Conservation (phyloP, 192 early-diverging fungal species). For the Spizellomyces sp. region DNA sequence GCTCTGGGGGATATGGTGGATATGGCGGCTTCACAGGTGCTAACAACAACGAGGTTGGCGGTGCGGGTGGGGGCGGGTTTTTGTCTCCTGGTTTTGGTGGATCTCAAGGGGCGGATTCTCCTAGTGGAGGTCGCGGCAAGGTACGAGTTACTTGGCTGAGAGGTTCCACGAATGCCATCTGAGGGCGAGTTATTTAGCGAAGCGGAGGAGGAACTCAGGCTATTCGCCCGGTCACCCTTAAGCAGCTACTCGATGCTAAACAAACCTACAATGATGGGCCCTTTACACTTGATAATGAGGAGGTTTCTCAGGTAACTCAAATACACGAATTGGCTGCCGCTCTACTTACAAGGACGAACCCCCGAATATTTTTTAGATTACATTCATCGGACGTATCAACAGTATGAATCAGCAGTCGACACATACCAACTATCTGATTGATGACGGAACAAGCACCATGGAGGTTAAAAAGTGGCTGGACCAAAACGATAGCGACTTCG, state of each 20-base stretch:
- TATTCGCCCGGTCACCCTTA: conserved; percentile 81
- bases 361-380: conserved; percentile 47
- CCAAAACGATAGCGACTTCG: conserved; percentile 38
- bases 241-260: conserved; percentile 62
- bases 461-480: conserved; percentile 70
- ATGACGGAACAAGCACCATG: conserved; percentile 80
- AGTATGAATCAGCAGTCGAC: conserved; percentile 56
- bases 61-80: conserved; percentile 22
- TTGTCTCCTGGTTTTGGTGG: conserved; percentile 10
- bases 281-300: conserved; percentile 44
- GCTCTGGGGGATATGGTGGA: conserved; percentile 6
- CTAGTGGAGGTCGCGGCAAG: conserved; percentile 7
- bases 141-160: not conserved
- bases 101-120: conserved; percentile 10
- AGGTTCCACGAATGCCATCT: not conserved
- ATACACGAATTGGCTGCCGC: no score
- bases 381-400: conserved; percentile 72
- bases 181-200: not conserved
- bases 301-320: no score
- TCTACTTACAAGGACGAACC: no score
- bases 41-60: not conserved
- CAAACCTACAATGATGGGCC: conserved; percentile 58
- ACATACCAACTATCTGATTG: conserved; percentile 67
- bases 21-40: conserved; percentile 8
- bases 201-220: conserved; percentile 51